Percentiles rank a stretch among this genome's conserved stretches.
These are phyloP conservation scores for Iris macrosiphon DNA, from an alignment of 106 monocot genomes.

Conservation along the genomic window DNA sequence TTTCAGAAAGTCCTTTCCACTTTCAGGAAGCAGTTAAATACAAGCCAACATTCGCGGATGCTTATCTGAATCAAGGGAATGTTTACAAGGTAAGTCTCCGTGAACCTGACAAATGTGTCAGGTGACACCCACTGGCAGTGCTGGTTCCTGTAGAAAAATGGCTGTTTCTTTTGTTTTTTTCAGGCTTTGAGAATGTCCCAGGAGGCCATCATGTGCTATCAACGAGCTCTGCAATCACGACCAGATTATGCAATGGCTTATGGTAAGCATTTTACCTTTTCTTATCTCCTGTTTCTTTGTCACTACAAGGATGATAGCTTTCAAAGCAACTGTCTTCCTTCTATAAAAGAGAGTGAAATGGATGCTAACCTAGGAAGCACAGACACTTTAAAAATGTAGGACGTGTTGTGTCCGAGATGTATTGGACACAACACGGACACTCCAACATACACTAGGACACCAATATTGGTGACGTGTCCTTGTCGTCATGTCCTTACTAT, in stretches of 20 bases:
- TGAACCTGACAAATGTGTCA: slow-evolving; percentile 17
- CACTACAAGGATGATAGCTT: too few relatives aligned
- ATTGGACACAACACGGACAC: too few relatives aligned
- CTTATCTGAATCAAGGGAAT: slow-evolving; percentile 82
- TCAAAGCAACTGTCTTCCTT: too few relatives aligned
- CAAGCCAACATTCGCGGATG: slow-evolving; percentile 84
- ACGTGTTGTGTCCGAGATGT: too few relatives aligned
- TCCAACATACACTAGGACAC: too few relatives aligned
- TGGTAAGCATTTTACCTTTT: slow-evolving; percentile 38
- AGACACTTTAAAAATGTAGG: too few relatives aligned
- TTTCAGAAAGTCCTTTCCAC: too few relatives aligned
- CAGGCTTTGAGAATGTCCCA: slow-evolving; percentile 89
- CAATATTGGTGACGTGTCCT: too few relatives aligned
- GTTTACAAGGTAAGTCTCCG: slow-evolving; percentile 82
- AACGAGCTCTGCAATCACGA: slow-evolving; percentile 64
- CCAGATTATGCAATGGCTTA: slow-evolving; percentile 79
- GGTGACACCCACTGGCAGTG: slow-evolving; percentile 7
- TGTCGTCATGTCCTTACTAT: too few relatives aligned
- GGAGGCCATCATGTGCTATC: slow-evolving; percentile 87
- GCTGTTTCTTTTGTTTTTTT: slow-evolving; percentile 47
- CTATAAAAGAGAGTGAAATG: too few relatives aligned
- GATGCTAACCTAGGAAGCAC: too few relatives aligned
- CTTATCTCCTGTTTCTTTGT: too few relatives aligned
- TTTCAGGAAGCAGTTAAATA: slow-evolving; percentile 88
- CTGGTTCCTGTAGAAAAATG: slow-evolving; percentile 21